Conservation (phyloP, 2,329 filamentous ascomycete species). For the Pseudogymnoascus sp. region DNA sequence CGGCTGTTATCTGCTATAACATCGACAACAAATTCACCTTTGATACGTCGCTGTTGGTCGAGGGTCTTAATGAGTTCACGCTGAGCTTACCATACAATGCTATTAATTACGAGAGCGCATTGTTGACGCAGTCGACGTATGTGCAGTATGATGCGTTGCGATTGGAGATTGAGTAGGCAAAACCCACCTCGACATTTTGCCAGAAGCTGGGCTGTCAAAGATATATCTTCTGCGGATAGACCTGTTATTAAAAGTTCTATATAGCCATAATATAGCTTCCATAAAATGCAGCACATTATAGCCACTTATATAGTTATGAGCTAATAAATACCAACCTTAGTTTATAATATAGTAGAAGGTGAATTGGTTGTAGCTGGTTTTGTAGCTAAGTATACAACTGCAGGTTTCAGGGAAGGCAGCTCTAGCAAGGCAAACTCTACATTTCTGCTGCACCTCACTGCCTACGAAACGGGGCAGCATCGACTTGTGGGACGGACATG, state of each 20-base stretch:
- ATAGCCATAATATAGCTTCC: background rate
- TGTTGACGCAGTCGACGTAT: slow-evolving; percentile 47
- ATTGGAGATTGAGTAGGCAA: slow-evolving; percentile 41
- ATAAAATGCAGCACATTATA: background rate
- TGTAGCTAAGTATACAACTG: too few relatives aligned
- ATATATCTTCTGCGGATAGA: background rate
- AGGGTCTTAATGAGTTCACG: slow-evolving; percentile 46
- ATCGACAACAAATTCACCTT: slow-evolving; percentile 52
- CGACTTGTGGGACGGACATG: too few relatives aligned
- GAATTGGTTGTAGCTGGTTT: too few relatives aligned
- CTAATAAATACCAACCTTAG: too few relatives aligned
- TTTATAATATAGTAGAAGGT: too few relatives aligned
- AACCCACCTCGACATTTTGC: background rate
- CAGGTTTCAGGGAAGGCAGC: too few relatives aligned
- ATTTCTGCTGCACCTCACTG: too few relatives aligned
- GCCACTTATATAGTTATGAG: too few relatives aligned
- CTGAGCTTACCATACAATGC: slow-evolving; percentile 51
- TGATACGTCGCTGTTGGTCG: slow-evolving; percentile 38
- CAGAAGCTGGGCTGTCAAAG: background rate
- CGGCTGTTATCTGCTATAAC: slow-evolving; percentile 54
- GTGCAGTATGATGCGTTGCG: slow-evolving; percentile 59
- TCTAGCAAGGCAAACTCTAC: too few relatives aligned
- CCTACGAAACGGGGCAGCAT: too few relatives aligned
- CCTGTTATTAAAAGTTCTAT: background rate
- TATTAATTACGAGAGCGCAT: slow-evolving; percentile 49